Evolutionary conservation across 2,329 filamentous ascomycete genomes (phyloP).

Genomic region (Tricladium varicosporioides): DNA sequence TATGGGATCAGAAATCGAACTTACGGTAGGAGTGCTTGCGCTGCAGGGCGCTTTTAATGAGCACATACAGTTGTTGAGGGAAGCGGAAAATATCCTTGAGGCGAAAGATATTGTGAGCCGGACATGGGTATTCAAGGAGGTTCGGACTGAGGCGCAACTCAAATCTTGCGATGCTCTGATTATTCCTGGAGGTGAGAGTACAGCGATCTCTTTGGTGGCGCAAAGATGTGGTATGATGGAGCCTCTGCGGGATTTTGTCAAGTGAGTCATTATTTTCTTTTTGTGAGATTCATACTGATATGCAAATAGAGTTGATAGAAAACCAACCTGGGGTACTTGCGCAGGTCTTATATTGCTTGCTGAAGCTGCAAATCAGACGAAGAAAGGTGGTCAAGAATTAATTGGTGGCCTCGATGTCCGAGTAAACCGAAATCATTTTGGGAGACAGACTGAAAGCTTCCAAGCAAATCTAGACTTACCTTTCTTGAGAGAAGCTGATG

Average conservation of each 20-base stretch:
- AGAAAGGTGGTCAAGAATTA: slow-evolving; percentile 87
- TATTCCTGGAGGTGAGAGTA: slow-evolving; percentile 93
- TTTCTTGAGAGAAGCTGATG: slow-evolving; percentile 51
- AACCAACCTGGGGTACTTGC: slow-evolving; percentile 93
- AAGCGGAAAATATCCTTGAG: slow-evolving; percentile 57
- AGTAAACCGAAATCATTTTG: slow-evolving; percentile 93
- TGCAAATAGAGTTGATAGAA: slow-evolving; percentile 60
- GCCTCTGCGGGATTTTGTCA: slow-evolving; percentile 85
- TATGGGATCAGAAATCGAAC: slow-evolving; percentile 23
- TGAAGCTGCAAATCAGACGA: slow-evolving; percentile 82
- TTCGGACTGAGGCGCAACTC: slow-evolving; percentile 73
- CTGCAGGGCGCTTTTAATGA: slow-evolving; percentile 93
- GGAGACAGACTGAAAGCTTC: slow-evolving; percentile 89
- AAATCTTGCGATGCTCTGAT: slow-evolving; percentile 76
- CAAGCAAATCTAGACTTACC: slow-evolving; percentile 70
- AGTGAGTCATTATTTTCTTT: slow-evolving; percentile 52
- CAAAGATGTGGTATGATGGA: slow-evolving; percentile 77
- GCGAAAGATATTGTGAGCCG: slow-evolving; percentile 16
- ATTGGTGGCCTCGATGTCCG: slow-evolving; percentile 89
- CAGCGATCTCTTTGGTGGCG: slow-evolving; percentile 86
- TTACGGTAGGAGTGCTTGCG: slow-evolving; percentile 63
- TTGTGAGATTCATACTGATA: slow-evolving; percentile 11
- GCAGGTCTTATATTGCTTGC: slow-evolving; percentile 90
- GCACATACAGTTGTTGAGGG: slow-evolving; percentile 73
- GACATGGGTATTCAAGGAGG: slow-evolving; percentile 61